These are phyloP conservation scores for Salix caprea DNA, from an alignment of 345 rosid species.

Conservation along the genomic window DNA sequence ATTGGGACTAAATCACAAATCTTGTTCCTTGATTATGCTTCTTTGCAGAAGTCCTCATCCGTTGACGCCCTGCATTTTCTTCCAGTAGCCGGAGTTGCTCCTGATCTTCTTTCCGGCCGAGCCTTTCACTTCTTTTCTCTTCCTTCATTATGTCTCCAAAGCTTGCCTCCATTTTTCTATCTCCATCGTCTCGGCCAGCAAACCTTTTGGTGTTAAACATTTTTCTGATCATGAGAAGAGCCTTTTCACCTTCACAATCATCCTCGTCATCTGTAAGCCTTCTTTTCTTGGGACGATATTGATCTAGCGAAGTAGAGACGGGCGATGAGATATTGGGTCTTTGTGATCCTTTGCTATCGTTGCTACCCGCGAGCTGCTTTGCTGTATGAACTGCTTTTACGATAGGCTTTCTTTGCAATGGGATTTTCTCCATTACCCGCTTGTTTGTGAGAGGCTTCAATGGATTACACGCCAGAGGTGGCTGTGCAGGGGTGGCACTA, in stretches of 20 bases:
- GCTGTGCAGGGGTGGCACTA: slow-evolving; percentile 35
- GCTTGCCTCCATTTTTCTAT: slow-evolving; percentile 68
- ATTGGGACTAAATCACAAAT: too few species aligned
- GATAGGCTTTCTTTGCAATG: slow-evolving; percentile 8
- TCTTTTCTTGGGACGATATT: slow-evolving; percentile 35
- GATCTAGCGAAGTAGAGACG: too few species aligned
- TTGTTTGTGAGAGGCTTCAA: slow-evolving; percentile 39
- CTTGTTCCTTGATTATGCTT: slow-evolving; percentile 33
- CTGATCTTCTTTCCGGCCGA: slow-evolving; percentile 61
- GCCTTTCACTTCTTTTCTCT: slow-evolving; percentile 60
- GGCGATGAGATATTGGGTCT: too few species aligned
- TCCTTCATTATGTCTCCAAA: slow-evolving; percentile 61
- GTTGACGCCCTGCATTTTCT: slow-evolving; percentile 48
- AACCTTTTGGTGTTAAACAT: slow-evolving; percentile 44
- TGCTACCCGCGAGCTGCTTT: too few species aligned
- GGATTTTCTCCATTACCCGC: slow-evolving; percentile 36
- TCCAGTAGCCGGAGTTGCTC: slow-evolving; percentile 43
- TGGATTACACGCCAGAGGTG: slow-evolving; percentile 15
- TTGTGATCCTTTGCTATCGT: too few species aligned
- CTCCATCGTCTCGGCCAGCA: slow-evolving; percentile 42
- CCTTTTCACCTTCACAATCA: slow-evolving; percentile 32
- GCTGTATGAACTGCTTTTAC: too few species aligned
- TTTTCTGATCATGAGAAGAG: slow-evolving; percentile 46
- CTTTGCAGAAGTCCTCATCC: slow-evolving; percentile 35
- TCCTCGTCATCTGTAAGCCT: slow-evolving; percentile 2